Conservation (phyloP, 176 grass and related monocot genomes). For the Hordeum vulgare region DNA sequence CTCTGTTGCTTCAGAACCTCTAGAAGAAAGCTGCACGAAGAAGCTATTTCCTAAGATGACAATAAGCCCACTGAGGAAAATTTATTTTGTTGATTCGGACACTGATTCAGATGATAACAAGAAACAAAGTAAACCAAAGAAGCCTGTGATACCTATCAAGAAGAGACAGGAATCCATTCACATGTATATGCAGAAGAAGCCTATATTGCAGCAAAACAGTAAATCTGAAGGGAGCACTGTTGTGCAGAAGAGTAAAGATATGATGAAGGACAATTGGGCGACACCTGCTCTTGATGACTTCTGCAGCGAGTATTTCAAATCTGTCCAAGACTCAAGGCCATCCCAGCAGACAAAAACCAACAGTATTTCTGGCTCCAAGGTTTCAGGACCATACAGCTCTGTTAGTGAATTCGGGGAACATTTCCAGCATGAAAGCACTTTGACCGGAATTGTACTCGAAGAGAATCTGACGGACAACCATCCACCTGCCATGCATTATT, state of each 20-base stretch:
- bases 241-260: background rate
- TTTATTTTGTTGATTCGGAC: slow-evolving; percentile 75
- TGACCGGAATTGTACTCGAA: slow-evolving; percentile 15
- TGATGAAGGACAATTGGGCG: slow-evolving; percentile 29
- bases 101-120: slow-evolving; percentile 64
- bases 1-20: slow-evolving; percentile 37
- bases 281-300: slow-evolving; percentile 88
- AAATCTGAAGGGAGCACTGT: slow-evolving; percentile 18
- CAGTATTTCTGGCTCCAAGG: slow-evolving; percentile 26
- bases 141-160: slow-evolving; percentile 16
- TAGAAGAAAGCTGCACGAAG: slow-evolving; percentile 67
- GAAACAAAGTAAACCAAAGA: slow-evolving; percentile 21
- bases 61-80: slow-evolving; percentile 72
- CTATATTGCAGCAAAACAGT: slow-evolving; percentile 7
- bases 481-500: slow-evolving; percentile 63
- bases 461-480: slow-evolving; percentile 21
- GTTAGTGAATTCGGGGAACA: slow-evolving; percentile 32
- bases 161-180: slow-evolving; percentile 17
- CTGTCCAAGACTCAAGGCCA: slow-evolving; percentile 30
- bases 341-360: slow-evolving; percentile 20
- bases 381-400: slow-evolving; percentile 14
- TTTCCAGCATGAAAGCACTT: slow-evolving; percentile 31
- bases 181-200: slow-evolving; percentile 19
- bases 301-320: slow-evolving; percentile 77
- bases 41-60: slow-evolving; percentile 59